Evolutionary conservation across 208 protist species (phyloP), one percentile per base, ranked within the genome.

Genomic region (Crithidia thermophila): DNA sequence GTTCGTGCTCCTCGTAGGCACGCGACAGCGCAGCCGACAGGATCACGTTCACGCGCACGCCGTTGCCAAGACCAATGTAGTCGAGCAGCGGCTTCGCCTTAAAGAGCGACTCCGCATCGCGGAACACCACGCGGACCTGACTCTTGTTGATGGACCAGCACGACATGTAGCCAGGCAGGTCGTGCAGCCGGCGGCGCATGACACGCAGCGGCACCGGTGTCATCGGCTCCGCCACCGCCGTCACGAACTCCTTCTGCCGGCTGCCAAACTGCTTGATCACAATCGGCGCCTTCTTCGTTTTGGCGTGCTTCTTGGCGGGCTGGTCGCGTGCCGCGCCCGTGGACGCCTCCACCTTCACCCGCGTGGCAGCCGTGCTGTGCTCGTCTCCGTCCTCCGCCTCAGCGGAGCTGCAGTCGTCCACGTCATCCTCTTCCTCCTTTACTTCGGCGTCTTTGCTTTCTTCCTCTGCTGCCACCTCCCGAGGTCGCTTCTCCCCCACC

Each of bases 41-140:
- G 49, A 64, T 73, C 18, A 95, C 67, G 3, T 72, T 63, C 7
- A 95, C 81, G n/a, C 90, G 84, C 61, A 95, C 57, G 27, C 79
- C 73, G 0, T 75, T 51, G 9, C 83, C 85, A 21, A 91, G 62
- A 36, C 84, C 82, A 56, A 95, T 93, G 75, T 95, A 82, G 61
- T 93, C 87, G 5, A 95, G 79, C 36, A 95, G 77, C 58, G 89
- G 66, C 73, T 95, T 95, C 43, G 90, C 90, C 43, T 82, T 79
- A 64, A 93, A 95, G 25, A 95, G 82, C 16, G 77, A 42, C 33
- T 60, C 72, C n/a, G 62, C 72, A 50, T 83, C 73, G 23, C 76
- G 75, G 72, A 95, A 93, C n/a, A 95, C 80, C 1, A 93, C 74
- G 25, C 87, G 84, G 61, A 87, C 79, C 46, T 78, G 79, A 27